Base-by-base conservation (phyloP, 768 basidiomycete genomes). In the Boletus vinaceobasis region DNA sequence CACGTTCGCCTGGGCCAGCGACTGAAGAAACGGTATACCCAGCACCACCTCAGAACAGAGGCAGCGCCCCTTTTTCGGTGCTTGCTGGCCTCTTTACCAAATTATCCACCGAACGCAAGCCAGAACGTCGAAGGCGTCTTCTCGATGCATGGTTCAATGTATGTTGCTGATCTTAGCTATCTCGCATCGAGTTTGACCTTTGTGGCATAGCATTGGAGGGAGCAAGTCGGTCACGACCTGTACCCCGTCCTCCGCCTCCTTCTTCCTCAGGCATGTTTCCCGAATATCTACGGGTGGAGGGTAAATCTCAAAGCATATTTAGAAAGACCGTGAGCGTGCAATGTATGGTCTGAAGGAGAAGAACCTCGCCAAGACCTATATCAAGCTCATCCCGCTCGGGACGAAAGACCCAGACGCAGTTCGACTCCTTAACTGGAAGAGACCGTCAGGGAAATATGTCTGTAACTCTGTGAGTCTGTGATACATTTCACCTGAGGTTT, bases 271-370 rank as follows among this genome's bases (percentile, higher is more conserved):
- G 92, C 80, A 71, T 53, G 72, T 70, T 26, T 44, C 2, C 4
- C n/a, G 1, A 27, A 17, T 31, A 26, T 53, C 3, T 37, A 4
- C 38, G 10, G 0, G 8, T 10, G 37, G 15, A 33, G 23, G 3
- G 1, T 29, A 14, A 14, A 33, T 36, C 50, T 58, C 49, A 65
- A 48, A 33, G 2, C 31, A 46, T 47, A 14, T 54, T 21, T 69
- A 98, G 93, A 91, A 97, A 82, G 97, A 98, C 68, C 81, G 88
- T 33, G 93, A 98, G 58, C 85, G 97, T 50, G 82, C 91, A 0
- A 86, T 94, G 0, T 99, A 98, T 70, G 91, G 93, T 14, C 71
- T 97, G 60, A 99, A 99, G 69, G 97, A 99, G 75, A 90, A 89
- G 73, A 90, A 89, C 66, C 75, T 99, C 3, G 95, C 94, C 5